Conservation (phyloP, 768 basidiomycete species). For the Boletus speciosus region DNA sequence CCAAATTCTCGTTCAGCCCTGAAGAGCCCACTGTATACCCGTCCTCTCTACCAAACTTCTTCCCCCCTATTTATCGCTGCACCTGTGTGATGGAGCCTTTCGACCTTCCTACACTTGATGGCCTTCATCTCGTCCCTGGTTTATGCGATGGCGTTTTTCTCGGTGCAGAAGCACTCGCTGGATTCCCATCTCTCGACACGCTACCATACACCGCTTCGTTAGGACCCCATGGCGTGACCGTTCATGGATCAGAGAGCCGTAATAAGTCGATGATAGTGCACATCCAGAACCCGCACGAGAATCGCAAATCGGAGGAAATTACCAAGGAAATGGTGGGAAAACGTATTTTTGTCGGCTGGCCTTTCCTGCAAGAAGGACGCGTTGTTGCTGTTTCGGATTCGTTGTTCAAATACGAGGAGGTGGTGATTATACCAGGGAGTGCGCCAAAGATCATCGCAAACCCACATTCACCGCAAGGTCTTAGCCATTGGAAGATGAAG, state of each 20-base stretch:
- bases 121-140: slow-evolving; percentile 81
- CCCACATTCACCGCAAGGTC: slow-evolving; percentile 66
- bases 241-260: slow-evolving; percentile 85
- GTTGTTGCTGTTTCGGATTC: slow-evolving; percentile 86
- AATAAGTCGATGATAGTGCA: slow-evolving; percentile 94
- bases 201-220: slow-evolving; percentile 74
- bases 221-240: slow-evolving; percentile 86
- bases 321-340: slow-evolving; percentile 74
- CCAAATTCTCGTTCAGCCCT: slow-evolving; percentile 69
- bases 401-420: slow-evolving; percentile 81
- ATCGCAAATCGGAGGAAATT: slow-evolving; percentile 63
- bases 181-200: slow-evolving; percentile 94
- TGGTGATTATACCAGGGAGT: slow-evolving; percentile 47
- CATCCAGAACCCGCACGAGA: slow-evolving; percentile 72
- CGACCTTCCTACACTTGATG: slow-evolving; percentile 81
- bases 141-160: slow-evolving; percentile 86
- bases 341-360: slow-evolving; percentile 84
- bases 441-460: slow-evolving; percentile 59
- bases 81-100: slow-evolving; percentile 79
- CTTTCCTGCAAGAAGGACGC: slow-evolving; percentile 89
- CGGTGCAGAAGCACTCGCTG: slow-evolving; percentile 83
- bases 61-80: slow-evolving; percentile 82
- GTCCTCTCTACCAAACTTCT: slow-evolving; percentile 91
- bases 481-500: slow-evolving; percentile 76
- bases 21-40: slow-evolving; percentile 69